Percentiles rank a stretch among this genome's conserved stretches.
These are phyloP conservation scores for Sugiyamaella japonica DNA, from an alignment of 1,139 yeast species.

Conservation along the genomic window DNA sequence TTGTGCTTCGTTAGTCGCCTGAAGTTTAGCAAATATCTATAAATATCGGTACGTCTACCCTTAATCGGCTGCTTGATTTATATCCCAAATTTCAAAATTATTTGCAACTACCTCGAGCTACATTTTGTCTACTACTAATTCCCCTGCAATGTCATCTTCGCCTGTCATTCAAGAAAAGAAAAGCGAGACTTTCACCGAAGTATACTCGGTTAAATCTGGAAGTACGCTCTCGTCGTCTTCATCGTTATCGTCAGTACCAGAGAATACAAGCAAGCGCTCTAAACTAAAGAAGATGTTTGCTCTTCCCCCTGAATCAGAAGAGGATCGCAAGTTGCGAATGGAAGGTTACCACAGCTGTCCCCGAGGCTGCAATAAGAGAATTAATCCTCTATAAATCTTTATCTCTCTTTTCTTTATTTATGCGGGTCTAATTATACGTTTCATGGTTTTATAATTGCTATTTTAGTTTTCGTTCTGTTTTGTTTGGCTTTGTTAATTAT, in stretches of 20 bases:
- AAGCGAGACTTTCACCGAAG: not conserved
- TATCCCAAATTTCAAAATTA: not conserved
- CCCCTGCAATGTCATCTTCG: not conserved
- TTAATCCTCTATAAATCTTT: constrained; percentile 2
- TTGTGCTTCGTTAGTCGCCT: not conserved
- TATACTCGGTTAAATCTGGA: constrained; percentile 9
- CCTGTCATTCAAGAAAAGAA: not conserved
- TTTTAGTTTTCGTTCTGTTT: not conserved
- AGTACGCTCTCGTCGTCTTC: not conserved
- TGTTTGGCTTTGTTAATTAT: not conserved
- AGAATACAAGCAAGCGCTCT: not conserved
- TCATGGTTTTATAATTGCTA: not conserved
- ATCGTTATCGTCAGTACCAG: not conserved
- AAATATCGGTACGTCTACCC: not conserved
- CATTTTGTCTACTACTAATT: not conserved
- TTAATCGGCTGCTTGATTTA: not conserved
- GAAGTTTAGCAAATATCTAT: not conserved
- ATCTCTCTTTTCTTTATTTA: not conserved
- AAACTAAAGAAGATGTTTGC: constrained; percentile 11
- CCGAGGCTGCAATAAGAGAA: not conserved
- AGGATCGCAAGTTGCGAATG: constrained; percentile 1
- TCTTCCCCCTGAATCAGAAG: constrained; percentile 9
- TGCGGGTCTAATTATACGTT: not conserved
- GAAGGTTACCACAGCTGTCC: not conserved
- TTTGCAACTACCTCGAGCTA: not conserved